These are phyloP conservation scores for Striga asiatica DNA, from an alignment of 257 asterid genomes.

Conservation along the genomic window DNA sequence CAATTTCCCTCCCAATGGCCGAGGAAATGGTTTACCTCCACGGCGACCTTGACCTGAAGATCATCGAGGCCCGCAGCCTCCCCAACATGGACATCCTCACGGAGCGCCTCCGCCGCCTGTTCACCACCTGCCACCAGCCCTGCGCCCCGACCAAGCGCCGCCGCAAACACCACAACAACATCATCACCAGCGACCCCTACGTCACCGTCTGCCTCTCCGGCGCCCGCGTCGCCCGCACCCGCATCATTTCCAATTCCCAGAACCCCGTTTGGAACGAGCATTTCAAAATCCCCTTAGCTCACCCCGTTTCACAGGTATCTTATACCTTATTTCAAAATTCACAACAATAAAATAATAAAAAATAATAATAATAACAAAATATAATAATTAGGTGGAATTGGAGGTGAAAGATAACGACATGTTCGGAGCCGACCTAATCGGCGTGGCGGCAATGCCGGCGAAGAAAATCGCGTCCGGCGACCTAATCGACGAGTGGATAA, in stretches of 20 bases:
- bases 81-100: conserved; percentile 85
- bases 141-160: conserved; percentile 9
- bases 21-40: conserved; percentile 36
- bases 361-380: not conserved
- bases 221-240: conserved; percentile 76
- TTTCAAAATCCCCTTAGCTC: conserved; percentile 74
- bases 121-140: conserved; percentile 46
- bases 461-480: conserved; percentile 26
- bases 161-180: conserved; percentile 28
- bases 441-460: conserved; percentile 31
- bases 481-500: conserved; percentile 34
- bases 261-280: conserved; percentile 74
- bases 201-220: conserved; percentile 76
- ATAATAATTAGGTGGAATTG: conserved; percentile 22
- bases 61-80: conserved; percentile 68
- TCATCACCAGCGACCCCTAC: conserved; percentile 91
- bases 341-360: not conserved
- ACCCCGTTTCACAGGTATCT: conserved; percentile 53
- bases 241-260: conserved; percentile 69
- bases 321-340: not conserved
- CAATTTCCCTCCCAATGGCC: too few species aligned
- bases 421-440: conserved; percentile 45
- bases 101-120: conserved; percentile 62
- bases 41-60: conserved; percentile 74
- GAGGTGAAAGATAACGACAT: conserved; percentile 50